Evolutionary conservation across 202 grass and related monocot genomes (phyloP).

Genomic region (Schoenoplectus triqueter): DNA sequence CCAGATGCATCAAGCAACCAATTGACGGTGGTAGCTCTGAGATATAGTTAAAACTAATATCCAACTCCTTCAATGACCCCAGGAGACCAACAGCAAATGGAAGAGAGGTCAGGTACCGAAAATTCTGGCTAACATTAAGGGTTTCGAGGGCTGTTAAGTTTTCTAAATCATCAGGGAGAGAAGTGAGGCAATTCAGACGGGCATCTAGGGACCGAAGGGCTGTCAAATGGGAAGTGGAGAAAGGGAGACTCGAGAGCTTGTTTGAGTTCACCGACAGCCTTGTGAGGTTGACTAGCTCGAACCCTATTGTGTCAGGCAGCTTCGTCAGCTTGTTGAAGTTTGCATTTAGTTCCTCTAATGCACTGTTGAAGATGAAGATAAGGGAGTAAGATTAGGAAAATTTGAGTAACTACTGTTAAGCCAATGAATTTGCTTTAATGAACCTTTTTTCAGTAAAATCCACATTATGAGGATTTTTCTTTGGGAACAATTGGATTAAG

Average conservation of each 20-base stretch:
- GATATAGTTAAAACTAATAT: conserved; percentile 86
- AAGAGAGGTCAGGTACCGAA: conserved; percentile 64
- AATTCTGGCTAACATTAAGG: conserved; percentile 94
- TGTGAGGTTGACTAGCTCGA: conserved; percentile 68
- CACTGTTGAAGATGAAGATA: conserved; percentile 38
- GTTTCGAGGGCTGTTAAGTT: conserved; percentile 63
- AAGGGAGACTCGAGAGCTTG: conserved; percentile 67
- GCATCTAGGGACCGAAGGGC: conserved; percentile 63
- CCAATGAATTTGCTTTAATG: background rate
- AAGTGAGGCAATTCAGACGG: conserved; percentile 77
- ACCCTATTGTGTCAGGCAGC: conserved; percentile 92
- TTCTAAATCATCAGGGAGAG: conserved; percentile 74
- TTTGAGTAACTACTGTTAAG: background rate
- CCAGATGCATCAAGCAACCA: conserved; percentile 76
- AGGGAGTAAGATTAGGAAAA: conserved; percentile 21
- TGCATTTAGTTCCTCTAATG: conserved; percentile 79
- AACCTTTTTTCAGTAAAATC: background rate
- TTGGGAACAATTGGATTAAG: background rate
- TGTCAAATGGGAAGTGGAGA: conserved; percentile 75
- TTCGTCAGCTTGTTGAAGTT: conserved; percentile 88
- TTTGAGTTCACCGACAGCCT: conserved; percentile 81
- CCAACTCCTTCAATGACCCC: conserved; percentile 67
- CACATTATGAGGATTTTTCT: background rate
- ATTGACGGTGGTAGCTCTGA: conserved; percentile 67
- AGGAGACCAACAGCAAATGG: conserved; percentile 80